A percentile compares a stretch with the other conserved stretches of the same genome.
Evolutionary conservation across 257 asterid species (phyloP).

Genomic region (Jaltomata sinuosa): DNA sequence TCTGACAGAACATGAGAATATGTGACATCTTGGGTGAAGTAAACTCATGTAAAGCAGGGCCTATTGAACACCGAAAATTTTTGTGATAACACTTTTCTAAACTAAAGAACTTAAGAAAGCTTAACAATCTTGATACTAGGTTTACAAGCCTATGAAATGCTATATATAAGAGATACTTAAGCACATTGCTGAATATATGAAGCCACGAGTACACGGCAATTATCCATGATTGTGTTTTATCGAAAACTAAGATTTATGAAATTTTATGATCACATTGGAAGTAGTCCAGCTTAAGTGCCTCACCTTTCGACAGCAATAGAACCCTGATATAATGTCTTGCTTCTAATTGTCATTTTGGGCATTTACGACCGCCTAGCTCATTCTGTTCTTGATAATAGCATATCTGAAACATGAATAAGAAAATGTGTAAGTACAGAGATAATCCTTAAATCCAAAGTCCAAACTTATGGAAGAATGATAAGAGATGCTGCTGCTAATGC

Average conservation of each 20-base stretch:
- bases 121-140: neutral
- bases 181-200: neutral
- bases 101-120: neutral
- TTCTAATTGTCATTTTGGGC: neutral
- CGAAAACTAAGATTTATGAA: neutral
- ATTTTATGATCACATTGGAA: neutral
- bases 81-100: neutral
- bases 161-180: neutral
- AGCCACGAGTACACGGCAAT: neutral
- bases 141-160: neutral
- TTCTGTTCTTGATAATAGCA: neutral
- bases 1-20: neutral
- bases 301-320: neutral
- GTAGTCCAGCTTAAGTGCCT: neutral
- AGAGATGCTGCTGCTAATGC: neutral
- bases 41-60: neutral
- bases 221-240: neutral
- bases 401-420: neutral
- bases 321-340: neutral
- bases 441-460: neutral
- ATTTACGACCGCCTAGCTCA: neutral
- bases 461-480: neutral
- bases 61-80: neutral
- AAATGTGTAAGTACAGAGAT: neutral
- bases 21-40: neutral